Evolutionary conservation across 2,329 filamentous ascomycete genomes (phyloP).

Genomic region (Colletotrichum falcatum): DNA sequence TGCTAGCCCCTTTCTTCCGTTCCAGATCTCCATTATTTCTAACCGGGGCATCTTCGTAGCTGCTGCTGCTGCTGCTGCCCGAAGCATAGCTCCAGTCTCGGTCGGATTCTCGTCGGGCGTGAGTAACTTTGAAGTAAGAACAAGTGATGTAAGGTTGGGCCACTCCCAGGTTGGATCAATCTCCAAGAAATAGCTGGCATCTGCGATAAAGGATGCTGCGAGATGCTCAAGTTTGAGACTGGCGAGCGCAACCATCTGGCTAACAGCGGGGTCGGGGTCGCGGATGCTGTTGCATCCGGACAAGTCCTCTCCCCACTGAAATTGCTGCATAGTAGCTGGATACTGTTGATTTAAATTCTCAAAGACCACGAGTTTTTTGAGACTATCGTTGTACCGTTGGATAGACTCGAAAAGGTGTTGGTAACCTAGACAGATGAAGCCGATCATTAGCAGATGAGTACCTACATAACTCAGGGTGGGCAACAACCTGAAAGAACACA

Average conservation of each 20-base stretch:
- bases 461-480: not conserved
- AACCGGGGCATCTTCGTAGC: conserved; percentile 49
- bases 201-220: conserved; percentile 46
- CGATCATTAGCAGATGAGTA: not conserved
- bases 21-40: conserved; percentile 52
- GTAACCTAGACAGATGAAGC: not conserved
- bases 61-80: conserved; percentile 43
- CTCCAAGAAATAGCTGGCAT: conserved; percentile 48
- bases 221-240: conserved; percentile 46
- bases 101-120: conserved; percentile 40
- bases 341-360: conserved; percentile 51
- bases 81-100: conserved; percentile 45
- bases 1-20: conserved; percentile 49
- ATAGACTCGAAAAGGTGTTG: conserved; percentile 25
- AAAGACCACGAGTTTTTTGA: conserved; percentile 46
- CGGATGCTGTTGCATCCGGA: conserved; percentile 39
- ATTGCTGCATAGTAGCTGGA: conserved; percentile 42
- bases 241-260: conserved; percentile 41
- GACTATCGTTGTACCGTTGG: conserved; percentile 19
- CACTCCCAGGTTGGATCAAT: conserved; percentile 45
- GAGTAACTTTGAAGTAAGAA: conserved; percentile 48
- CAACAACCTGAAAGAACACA: not conserved
- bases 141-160: conserved; percentile 49
- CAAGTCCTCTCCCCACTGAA: not conserved
- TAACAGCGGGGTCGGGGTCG: conserved; percentile 40